Conservation (phyloP, 1,139 yeast genomes). For the Saccharomyces pastorianus region DNA sequence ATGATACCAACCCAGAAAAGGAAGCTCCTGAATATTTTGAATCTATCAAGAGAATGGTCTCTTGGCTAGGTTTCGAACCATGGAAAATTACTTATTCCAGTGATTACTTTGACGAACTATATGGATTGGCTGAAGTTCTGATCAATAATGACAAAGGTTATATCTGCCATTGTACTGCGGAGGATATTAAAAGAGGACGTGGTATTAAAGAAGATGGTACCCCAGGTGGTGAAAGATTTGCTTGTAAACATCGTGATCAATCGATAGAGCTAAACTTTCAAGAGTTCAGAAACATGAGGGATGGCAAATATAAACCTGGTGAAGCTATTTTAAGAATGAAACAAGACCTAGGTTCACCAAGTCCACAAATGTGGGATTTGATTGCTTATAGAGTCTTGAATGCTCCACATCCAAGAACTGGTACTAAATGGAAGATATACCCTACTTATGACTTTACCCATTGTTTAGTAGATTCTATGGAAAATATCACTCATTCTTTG, state of each 20-base stretch:
- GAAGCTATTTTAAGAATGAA: slow-evolving; percentile 95
- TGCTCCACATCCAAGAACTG: slow-evolving; percentile 93
- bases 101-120: slow-evolving; percentile 85
- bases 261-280: slow-evolving; percentile 64
- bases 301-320: slow-evolving; percentile 81
- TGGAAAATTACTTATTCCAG: slow-evolving; percentile 93
- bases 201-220: slow-evolving; percentile 90
- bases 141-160: slow-evolving; percentile 68
- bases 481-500: slow-evolving; percentile 87
- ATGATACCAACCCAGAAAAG: slow-evolving; percentile 97
- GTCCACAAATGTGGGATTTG: slow-evolving; percentile 99
- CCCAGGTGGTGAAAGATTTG: slow-evolving; percentile 82
- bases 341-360: slow-evolving; percentile 83
- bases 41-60: slow-evolving; percentile 74
- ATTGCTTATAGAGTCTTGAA: slow-evolving; percentile 92
- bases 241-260: slow-evolving; percentile 69
- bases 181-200: slow-evolving; percentile 80
- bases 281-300: slow-evolving; percentile 85
- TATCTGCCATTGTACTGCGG: slow-evolving; percentile 89
- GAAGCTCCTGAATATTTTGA: slow-evolving; percentile 88
- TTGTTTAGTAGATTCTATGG: slow-evolving; percentile 96
- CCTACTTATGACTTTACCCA: slow-evolving; percentile 98
- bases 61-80: slow-evolving; percentile 90
- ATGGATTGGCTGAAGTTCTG: slow-evolving; percentile 76
- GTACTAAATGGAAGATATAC: slow-evolving; percentile 92